Base-by-base conservation (phyloP, 768 basidiomycete genomes). In the Lanmaoa pseudosensibilis region DNA sequence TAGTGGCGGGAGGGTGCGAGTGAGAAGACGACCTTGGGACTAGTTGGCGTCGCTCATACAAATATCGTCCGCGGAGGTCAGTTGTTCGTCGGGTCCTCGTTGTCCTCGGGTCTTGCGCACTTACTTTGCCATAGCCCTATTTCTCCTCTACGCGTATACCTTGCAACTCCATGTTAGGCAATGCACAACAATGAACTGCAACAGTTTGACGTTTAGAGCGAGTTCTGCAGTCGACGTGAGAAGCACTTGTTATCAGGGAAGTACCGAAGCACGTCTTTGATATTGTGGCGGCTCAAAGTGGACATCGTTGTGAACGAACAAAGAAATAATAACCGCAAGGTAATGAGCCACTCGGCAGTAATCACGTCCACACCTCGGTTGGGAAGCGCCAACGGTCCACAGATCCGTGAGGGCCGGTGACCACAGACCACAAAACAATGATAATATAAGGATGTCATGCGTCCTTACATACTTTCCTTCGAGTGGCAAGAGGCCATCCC, bases 1-100 rank as follows among this genome's bases (percentile, higher is more conserved):
- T 34, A 62, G 58, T 40, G 68, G 69, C 15, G 78, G 77, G 32
- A 74, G 74, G 45, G 65, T 83, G 30, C 70, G 73, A 53, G 77
- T 82, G 18, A 74, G 74, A 65, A 75, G 77, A 57, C 70, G 64
- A 39, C 77, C 74, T 45, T 80, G 78, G 78, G 65, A 61, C 27
- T 60, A 62, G 47, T 37, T 27, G 38, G 34, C 4, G 21, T 54
- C 37, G 13, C 4, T 23, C 32, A 34, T 16, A 15, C 11, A 54
- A 25, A n/a, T n/a, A 19, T 19, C 44, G 12, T 34, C 19, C 23
- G 6, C 40, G 27, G 48, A 55, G 32, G 45, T 62, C 40, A 44
- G 46, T 36, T 12, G 5, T 2, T 15, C 23, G 4, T 30, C 12
- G 32, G 30, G 51, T 30, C 23, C 25, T 23, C 16, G 39, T 23